A percentile compares a stretch with the other conserved stretches of the same genome.
Evolutionary conservation across 2,329 filamentous ascomycete genomes (phyloP).

Genomic region (Ascochyta viciae-villosae): DNA sequence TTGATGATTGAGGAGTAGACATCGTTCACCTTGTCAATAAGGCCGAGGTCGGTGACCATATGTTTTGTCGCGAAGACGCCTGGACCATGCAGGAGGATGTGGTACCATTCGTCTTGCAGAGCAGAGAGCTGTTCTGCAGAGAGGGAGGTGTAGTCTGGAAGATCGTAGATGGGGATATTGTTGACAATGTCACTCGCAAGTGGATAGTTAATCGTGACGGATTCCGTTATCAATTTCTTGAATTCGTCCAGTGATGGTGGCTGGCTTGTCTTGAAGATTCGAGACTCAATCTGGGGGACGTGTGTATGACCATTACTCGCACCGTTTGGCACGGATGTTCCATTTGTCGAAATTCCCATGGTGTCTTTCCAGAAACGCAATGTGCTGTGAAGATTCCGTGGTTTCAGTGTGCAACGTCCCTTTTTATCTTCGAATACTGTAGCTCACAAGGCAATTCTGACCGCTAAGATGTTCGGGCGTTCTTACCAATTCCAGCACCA

Average conservation of each 20-base stretch:
- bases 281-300: conserved; percentile 25
- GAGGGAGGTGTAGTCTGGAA: conserved; percentile 48
- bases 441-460: background rate
- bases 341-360: conserved; percentile 7
- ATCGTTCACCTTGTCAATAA: conserved; percentile 39
- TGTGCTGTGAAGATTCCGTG: background rate
- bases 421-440: background rate
- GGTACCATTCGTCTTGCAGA: conserved; percentile 68
- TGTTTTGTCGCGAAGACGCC: conserved; percentile 65
- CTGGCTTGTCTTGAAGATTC: conserved; percentile 37
- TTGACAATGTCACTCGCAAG: conserved; percentile 54
- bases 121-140: conserved; percentile 39
- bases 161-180: conserved; percentile 65
- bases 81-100: conserved; percentile 63
- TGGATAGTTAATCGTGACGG: conserved; percentile 53
- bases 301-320: background rate
- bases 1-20: conserved; percentile 48
- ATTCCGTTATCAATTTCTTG: conserved; percentile 54
- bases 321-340: background rate
- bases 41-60: conserved; percentile 55
- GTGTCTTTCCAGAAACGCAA: too few species aligned
- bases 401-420: background rate
- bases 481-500: background rate
- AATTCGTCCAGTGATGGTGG: conserved; percentile 55
- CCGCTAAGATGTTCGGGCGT: background rate